Conservation (phyloP, 2,329 filamentous ascomycete species). For the Alternaria brassicae region DNA sequence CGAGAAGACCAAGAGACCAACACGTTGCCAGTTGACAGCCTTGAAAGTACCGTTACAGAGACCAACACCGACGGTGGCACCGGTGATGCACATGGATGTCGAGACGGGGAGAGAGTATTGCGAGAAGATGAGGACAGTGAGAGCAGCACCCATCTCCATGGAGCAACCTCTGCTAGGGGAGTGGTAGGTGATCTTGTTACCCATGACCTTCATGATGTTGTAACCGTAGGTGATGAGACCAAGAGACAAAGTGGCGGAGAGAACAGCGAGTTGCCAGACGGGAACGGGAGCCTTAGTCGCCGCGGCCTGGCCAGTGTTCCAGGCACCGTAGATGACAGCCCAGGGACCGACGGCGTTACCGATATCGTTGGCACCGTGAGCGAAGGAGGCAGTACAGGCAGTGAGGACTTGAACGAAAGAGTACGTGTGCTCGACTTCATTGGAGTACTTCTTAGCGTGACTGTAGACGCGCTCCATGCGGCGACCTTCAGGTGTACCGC, state of each 20-base stretch:
- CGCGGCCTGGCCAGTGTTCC: conserved; percentile 67
- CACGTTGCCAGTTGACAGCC: conserved; percentile 76
- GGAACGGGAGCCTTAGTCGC: conserved; percentile 71
- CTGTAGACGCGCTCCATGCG: conserved; percentile 75
- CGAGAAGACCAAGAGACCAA: conserved; percentile 69
- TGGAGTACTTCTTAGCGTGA: conserved; percentile 47
- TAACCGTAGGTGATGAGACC: conserved; percentile 79
- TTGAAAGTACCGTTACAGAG: conserved; percentile 75
- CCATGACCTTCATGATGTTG: conserved; percentile 89
- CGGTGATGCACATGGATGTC: conserved; percentile 74
- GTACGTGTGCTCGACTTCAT: conserved; percentile 50
- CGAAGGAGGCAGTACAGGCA: conserved; percentile 52
- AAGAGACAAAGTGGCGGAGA: conserved; percentile 66
- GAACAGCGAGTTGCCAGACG: conserved; percentile 77
- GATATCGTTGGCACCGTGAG: conserved; percentile 75
- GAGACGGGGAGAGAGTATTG: conserved; percentile 78
- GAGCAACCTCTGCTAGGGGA: conserved; percentile 57
- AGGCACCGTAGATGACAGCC: conserved; percentile 49
- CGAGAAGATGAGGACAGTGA: conserved; percentile 78
- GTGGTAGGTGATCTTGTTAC: conserved; percentile 51
- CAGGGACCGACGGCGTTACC: conserved; percentile 49
- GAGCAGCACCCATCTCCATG: conserved; percentile 81
- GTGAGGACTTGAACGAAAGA: conserved; percentile 62
- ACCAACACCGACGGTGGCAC: conserved; percentile 78
- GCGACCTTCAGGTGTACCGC: conserved; percentile 73